Percentiles rank a stretch among this genome's conserved stretches.
Evolutionary conservation across 805 yeast species (phyloP).

Genomic region (Candida maris): DNA sequence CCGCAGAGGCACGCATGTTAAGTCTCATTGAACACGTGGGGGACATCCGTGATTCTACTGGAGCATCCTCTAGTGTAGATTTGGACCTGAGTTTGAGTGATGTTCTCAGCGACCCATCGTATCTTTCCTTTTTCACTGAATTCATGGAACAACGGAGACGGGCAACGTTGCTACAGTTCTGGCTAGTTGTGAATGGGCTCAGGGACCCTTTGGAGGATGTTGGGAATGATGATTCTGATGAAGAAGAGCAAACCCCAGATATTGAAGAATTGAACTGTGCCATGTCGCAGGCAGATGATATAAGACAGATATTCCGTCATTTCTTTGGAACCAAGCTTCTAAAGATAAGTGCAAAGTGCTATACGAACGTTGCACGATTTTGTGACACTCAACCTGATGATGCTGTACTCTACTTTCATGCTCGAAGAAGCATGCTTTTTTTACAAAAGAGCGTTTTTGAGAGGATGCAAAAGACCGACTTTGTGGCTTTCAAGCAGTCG

Average conservation of each 20-base stretch:
- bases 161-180: constrained; percentile 51
- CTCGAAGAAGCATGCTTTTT: constrained; percentile 56
- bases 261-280: constrained; percentile 17
- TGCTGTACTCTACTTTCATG: constrained; percentile 40
- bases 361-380: constrained; percentile 37
- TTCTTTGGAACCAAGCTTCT: constrained; percentile 37
- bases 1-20: constrained; percentile 20
- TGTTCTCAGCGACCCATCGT: constrained; percentile 46
- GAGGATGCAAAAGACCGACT: constrained; percentile 49
- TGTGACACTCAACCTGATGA: constrained; percentile 24
- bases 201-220: constrained; percentile 68
- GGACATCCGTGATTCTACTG: constrained; percentile 3
- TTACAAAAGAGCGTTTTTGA: constrained; percentile 53
- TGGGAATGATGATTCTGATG: constrained; percentile 23
- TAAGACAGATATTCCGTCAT: constrained; percentile 43
- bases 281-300: constrained; percentile 49
- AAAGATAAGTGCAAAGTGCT: constrained; percentile 26
- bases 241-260: constrained; percentile 26
- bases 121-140: constrained; percentile 47
- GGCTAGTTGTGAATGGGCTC: constrained; percentile 64
- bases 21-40: constrained; percentile 9
- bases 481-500: constrained; percentile 59
- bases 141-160: constrained; percentile 52
- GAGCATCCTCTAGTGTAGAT: constrained; percentile 10
- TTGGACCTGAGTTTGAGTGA: constrained; percentile 36